Base-by-base conservation (phyloP, 371 early-diverging fungal genomes). In the Fennellomyces sp. region DNA sequence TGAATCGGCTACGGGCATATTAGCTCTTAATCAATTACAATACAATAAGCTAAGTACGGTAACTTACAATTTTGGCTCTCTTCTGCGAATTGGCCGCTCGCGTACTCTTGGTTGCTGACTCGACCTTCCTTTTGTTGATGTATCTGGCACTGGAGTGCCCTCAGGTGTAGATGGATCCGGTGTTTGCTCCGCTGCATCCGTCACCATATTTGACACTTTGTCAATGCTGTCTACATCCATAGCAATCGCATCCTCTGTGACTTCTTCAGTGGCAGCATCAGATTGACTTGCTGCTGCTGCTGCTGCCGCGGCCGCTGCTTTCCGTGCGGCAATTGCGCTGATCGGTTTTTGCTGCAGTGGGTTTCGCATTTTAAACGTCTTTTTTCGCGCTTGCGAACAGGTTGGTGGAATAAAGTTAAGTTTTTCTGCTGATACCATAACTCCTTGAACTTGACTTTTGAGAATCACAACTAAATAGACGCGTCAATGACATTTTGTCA, bases 281-380 rank as follows among this genome's bases (percentile, higher is more conserved):
- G 38, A 38, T 25, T 55, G 51, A 2, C 36, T 51, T 13, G 15
- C 38, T 39, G 51, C 36, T n/a, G 29, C 38, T 17, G 17, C 36
- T 17, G 61, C 41, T 27, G 38, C 27, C 39, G 23, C 58, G 42
- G 31, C 35, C 0, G 57, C 54, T 17, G 58, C 56, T 21, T 61
- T 57, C 13, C 66, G 52, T 13, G 66, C 66, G 0, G 66, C 66
- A 2, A 66, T 28, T 8, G 66, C 66, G 25, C 66, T 66, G 12
- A 57, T 52, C 1, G n/a, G n/a, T n/a, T n/a, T n/a, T n/a, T n/a
- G n/a, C n/a, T n/a, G n/a, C n/a, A n/a, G n/a, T n/a, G n/a, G n/a
- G n/a, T n/a, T n/a, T n/a, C n/a, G n/a, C n/a, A n/a, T n/a, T n/a
- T n/a, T n/a, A n/a, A n/a, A n/a, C n/a, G n/a, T n/a, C n/a, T n/a